Evolutionary conservation across 2,329 filamentous ascomycete species (phyloP).

Genomic region (Ophiostoma sp.): DNA sequence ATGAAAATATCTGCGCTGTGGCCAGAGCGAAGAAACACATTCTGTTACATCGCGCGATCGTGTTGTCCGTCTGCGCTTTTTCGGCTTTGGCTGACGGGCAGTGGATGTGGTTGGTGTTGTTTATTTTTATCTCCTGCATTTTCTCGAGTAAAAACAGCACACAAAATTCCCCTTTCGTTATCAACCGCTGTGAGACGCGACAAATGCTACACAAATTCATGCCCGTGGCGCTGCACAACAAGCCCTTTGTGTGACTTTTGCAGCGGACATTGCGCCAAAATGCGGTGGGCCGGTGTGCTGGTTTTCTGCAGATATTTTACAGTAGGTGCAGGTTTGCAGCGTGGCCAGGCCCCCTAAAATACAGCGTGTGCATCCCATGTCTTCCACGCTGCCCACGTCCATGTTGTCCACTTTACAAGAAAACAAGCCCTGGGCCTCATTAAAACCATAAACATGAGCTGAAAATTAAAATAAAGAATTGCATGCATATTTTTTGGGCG

Average conservation of each 20-base stretch:
- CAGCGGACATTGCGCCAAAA: neutral
- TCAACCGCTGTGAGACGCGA: neutral
- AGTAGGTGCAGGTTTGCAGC: neutral
- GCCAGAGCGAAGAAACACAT: neutral
- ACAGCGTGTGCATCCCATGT: neutral
- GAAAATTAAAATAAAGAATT: constrained; percentile 9
- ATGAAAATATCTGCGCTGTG: constrained; percentile 13
- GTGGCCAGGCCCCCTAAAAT: neutral
- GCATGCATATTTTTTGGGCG: neutral
- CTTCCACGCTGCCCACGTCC: neutral
- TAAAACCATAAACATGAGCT: constrained; percentile 14
- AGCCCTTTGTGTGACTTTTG: neutral
- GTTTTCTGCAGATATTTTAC: neutral
- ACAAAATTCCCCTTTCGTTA: neutral
- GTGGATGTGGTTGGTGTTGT: neutral
- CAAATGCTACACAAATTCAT: constrained; percentile 3
- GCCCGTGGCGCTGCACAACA: neutral
- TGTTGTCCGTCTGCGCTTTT: neutral
- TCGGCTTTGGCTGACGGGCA: neutral
- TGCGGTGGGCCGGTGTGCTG: neutral
- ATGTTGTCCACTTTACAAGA: constrained; percentile 10
- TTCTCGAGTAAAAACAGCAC: neutral
- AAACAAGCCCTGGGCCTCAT: neutral
- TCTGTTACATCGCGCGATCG: constrained; percentile 21
- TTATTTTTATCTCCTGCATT: neutral